These are phyloP conservation scores for Sporisorium graminicola DNA, from an alignment of 1,284 basidiomycete species.

Conservation along the genomic window DNA sequence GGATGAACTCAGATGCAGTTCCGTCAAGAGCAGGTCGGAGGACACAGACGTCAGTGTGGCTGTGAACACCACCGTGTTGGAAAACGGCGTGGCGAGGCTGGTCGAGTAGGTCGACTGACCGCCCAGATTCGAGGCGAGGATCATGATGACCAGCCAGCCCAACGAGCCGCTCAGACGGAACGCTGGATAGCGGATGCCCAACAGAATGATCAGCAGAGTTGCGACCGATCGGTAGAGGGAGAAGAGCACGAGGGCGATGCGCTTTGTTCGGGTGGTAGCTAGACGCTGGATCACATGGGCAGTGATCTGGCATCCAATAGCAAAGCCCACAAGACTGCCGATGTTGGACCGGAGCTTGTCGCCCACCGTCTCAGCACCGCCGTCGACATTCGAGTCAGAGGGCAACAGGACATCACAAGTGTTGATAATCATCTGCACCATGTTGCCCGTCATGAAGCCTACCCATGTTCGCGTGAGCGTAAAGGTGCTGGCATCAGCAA, in stretches of 20 bases:
- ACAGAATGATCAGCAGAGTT: conserved; percentile 26
- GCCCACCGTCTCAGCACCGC: background rate
- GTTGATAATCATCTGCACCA: conserved; percentile 49
- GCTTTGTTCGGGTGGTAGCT: conserved; percentile 11
- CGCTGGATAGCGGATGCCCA: conserved; percentile 7
- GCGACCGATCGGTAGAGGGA: conserved; percentile 19
- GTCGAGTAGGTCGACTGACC: conserved; percentile 43
- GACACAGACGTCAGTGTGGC: conserved; percentile 40
- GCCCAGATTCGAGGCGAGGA: conserved; percentile 34
- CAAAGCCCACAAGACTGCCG: conserved; percentile 32
- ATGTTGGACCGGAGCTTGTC: conserved; percentile 24
- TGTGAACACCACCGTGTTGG: conserved; percentile 52
- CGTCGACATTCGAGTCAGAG: conserved; percentile 22
- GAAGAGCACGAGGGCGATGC: conserved; percentile 20
- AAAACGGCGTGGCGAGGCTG: conserved; percentile 38
- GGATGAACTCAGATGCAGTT: conserved; percentile 8
- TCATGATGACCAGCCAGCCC: conserved; percentile 31
- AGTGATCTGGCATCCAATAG: conserved; percentile 37
- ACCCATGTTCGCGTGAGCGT: conserved; percentile 40
- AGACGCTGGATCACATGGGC: conserved; percentile 26
- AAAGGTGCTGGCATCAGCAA: conserved; percentile 42
- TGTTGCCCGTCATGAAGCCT: conserved; percentile 54
- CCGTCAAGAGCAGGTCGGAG: conserved; percentile 36
- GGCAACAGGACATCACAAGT: conserved; percentile 31
- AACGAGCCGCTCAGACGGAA: conserved; percentile 30